Evolutionary conservation across 805 yeast genomes (phyloP).

Genomic region (Candida boidinii): DNA sequence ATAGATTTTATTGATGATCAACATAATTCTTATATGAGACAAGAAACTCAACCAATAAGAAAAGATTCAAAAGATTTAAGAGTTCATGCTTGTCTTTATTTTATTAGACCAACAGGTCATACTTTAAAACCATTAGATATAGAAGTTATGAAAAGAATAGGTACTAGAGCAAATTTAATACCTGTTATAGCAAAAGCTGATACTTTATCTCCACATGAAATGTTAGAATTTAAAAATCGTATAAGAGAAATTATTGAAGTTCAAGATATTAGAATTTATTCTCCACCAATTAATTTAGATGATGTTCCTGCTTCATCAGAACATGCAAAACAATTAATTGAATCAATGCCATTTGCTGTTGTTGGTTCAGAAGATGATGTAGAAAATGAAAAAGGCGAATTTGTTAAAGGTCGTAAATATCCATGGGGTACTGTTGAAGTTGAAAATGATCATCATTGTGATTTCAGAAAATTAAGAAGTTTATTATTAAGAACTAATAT

Average conservation of each 20-base stretch:
- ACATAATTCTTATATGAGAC: conserved; percentile 81
- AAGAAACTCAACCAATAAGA: conserved; percentile 87
- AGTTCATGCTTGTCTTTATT: conserved; percentile 86
- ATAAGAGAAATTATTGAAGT: conserved; percentile 78
- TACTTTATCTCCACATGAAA: conserved; percentile 65
- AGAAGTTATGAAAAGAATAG: conserved; percentile 76
- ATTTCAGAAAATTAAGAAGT: conserved; percentile 73
- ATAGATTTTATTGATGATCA: conserved; percentile 88
- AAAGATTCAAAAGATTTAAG: conserved; percentile 61
- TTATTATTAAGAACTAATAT: conserved; percentile 74
- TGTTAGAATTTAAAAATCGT: conserved; percentile 60
- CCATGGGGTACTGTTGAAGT: conserved; percentile 91
- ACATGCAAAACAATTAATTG: conserved; percentile 72
- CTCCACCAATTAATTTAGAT: conserved; percentile 73
- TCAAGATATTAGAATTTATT: conserved; percentile 74
- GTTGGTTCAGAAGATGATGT: conserved; percentile 70
- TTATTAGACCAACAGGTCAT: conserved; percentile 88
- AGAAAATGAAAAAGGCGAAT: conserved; percentile 32
- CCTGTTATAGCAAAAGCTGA: conserved; percentile 90
- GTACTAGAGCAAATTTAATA: conserved; percentile 74
- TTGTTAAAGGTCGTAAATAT: conserved; percentile 72
- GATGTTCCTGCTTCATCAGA: conserved; percentile 73
- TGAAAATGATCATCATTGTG: conserved; percentile 80
- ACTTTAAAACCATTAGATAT: conserved; percentile 82
- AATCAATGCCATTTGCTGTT: conserved; percentile 81